These are phyloP conservation scores for Mycotypha africana DNA, from an alignment of 371 early-diverging fungal species.

Conservation along the genomic window DNA sequence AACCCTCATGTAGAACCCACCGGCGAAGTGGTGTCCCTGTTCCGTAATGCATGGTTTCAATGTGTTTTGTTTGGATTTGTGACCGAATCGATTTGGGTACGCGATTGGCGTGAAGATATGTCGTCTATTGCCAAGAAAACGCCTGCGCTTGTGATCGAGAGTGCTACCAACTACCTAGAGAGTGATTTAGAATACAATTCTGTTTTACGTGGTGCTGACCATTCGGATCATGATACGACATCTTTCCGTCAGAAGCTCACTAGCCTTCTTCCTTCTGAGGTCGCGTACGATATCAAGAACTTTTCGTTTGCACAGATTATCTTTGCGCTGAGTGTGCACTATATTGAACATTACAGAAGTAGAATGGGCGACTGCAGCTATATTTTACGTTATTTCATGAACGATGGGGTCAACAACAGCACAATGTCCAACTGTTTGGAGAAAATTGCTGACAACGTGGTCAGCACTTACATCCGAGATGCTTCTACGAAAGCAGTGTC, in stretches of 20 bases:
- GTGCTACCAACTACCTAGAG: conserved; percentile 75
- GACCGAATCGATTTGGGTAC: conserved; percentile 73
- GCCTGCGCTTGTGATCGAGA: conserved; percentile 74
- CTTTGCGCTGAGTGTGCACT: conserved; percentile 81
- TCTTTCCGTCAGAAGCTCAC: conserved; percentile 33
- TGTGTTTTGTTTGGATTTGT: conserved; percentile 76
- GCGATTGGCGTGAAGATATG: conserved; percentile 67
- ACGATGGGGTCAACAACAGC: conserved; percentile 73
- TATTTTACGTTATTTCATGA: conserved; percentile 79
- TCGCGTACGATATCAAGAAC: conserved; percentile 55
- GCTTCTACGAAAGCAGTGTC: conserved; percentile 44
- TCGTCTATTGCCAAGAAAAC: conserved; percentile 76
- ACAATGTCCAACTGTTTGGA: conserved; percentile 55
- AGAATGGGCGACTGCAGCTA: conserved; percentile 63
- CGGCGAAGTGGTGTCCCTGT: conserved; percentile 63
- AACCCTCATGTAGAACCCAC: conserved; percentile 55
- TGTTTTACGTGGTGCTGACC: conserved; percentile 62
- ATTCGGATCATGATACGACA: conserved; percentile 44
- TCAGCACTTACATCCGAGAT: conserved; percentile 50
- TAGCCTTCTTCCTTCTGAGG: conserved; percentile 27
- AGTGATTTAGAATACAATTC: conserved; percentile 89
- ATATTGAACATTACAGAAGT: conserved; percentile 80
- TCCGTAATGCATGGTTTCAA: conserved; percentile 90
- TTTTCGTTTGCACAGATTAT: conserved; percentile 71
- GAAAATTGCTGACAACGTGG: conserved; percentile 63